Conservation (phyloP, 2,329 filamentous ascomycete genomes). For the Cyclaneusma minus region DNA sequence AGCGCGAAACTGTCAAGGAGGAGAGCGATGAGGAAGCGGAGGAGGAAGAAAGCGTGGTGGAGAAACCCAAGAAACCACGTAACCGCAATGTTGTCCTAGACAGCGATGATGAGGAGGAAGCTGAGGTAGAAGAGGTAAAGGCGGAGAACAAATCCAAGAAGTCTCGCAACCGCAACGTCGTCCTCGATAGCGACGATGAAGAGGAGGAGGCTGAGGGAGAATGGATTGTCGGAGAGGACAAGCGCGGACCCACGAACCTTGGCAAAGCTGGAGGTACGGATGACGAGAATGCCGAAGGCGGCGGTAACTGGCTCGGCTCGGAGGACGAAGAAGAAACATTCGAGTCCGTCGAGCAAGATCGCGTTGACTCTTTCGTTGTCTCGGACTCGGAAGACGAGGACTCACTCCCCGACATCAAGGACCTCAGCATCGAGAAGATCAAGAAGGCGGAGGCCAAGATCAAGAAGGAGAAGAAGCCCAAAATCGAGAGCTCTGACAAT, state of each 20-base stretch:
- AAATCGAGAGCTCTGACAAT: constrained; percentile 15
- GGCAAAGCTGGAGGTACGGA: constrained; percentile 73
- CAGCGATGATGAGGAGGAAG: constrained; percentile 41
- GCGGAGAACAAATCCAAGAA: constrained; percentile 24
- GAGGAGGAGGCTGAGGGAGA: constrained; percentile 50
- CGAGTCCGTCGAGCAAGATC: constrained; percentile 12
- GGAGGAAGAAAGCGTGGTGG: constrained; percentile 4
- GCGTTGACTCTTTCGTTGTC: constrained; percentile 17
- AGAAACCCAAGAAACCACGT: constrained; percentile 23
- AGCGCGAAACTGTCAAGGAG: constrained; percentile 20
- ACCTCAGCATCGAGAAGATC: constrained; percentile 12
- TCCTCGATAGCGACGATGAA: constrained; percentile 53
- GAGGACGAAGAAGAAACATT: constrained; percentile 44
- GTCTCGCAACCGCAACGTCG: constrained; percentile 34
- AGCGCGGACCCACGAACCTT: constrained; percentile 44
- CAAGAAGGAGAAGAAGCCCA: constrained; percentile 15
- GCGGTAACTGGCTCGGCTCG: constrained; percentile 61
- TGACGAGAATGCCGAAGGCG: constrained; percentile 77
- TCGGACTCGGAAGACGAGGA: constrained; percentile 19
- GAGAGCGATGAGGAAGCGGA: constrained; percentile 19
- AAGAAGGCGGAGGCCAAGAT: constrained; percentile 17
- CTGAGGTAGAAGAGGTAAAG: constrained; percentile 14
- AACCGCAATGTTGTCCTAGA: constrained; percentile 40
- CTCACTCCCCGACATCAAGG: constrained; percentile 22
- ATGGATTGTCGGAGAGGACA: constrained; percentile 61